phyloP scores from a whole-genome alignment of 345 rosid genomes.

The Hibiscus trionum region DNA sequence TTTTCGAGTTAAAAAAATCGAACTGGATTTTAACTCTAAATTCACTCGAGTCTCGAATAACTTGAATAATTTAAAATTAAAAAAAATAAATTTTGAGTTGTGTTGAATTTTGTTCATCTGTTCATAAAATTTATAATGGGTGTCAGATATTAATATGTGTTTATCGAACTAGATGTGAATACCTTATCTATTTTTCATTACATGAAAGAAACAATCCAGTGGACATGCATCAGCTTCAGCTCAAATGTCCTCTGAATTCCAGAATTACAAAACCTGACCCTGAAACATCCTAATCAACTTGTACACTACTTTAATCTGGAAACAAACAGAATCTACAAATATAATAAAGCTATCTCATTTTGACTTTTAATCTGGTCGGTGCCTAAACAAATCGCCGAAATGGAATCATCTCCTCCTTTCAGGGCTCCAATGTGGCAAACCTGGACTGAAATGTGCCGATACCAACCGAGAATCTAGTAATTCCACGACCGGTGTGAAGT shows the following conservation, averaged over 20 bases:
- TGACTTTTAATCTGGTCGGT: slow-evolving; percentile 23
- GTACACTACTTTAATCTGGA: neutral
- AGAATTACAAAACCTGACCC: slow-evolving; percentile 19
- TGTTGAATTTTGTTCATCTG: too few relatives aligned
- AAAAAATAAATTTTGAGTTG: too few relatives aligned
- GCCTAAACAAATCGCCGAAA: neutral
- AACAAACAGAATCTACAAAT: slow-evolving; percentile 18
- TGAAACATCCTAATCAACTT: slow-evolving; percentile 31
- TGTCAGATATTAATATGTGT: too few relatives aligned
- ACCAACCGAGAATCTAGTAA: slow-evolving; percentile 72
- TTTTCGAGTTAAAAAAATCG: too few relatives aligned
- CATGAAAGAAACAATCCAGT: slow-evolving; percentile 28
- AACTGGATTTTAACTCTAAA: too few relatives aligned
- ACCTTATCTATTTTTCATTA: neutral
- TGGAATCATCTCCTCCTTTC: slow-evolving; percentile 36
- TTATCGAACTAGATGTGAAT: too few relatives aligned
- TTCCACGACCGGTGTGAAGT: slow-evolving; percentile 80
- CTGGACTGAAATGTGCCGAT: slow-evolving; percentile 65
- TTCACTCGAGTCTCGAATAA: too few relatives aligned
- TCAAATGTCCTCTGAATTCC: slow-evolving; percentile 15
- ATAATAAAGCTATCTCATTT: neutral
- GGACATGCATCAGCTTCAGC: slow-evolving; percentile 9
- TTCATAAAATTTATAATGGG: too few relatives aligned
- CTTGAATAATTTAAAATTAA: too few relatives aligned
- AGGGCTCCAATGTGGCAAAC: slow-evolving; percentile 73